phyloP scores from a whole-genome alignment of 257 asterid genomes.

The Solanum dulcamara region DNA sequence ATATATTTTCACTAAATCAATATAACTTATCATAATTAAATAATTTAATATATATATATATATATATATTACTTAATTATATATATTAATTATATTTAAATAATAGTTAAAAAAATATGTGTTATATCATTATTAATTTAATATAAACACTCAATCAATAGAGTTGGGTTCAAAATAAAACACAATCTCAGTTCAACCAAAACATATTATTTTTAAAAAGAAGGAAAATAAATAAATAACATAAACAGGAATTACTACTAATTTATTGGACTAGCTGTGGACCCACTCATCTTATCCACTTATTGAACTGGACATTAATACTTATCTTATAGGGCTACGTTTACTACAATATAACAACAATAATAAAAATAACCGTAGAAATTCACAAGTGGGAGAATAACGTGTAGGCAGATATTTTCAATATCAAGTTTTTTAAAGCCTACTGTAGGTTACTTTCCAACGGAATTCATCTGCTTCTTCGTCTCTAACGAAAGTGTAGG shows the following conservation, averaged over 20 bases:
- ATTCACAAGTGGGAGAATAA: not conserved
- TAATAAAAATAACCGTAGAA: not conserved
- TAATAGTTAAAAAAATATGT: no score
- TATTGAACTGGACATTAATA: not conserved
- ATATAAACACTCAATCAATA: no score
- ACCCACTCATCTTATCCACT: no score
- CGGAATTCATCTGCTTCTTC: not conserved
- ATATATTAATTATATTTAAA: no score
- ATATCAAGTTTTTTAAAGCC: not conserved
- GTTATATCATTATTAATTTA: no score
- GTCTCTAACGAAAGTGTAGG: slow-evolving; percentile 12
- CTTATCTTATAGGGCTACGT: not conserved
- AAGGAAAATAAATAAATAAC: no score
- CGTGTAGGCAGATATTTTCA: no score
- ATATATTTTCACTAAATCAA: no score
- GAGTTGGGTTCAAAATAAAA: not conserved
- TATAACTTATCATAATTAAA: no score
- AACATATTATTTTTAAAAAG: not conserved
- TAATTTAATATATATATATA: no score
- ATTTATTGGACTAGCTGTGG: not conserved
- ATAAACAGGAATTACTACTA: not conserved
- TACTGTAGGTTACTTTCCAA: slow-evolving; percentile 8
- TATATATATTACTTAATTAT: no score
- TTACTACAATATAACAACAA: not conserved
- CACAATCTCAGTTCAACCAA: not conserved